Evolutionary conservation across 1,284 basidiomycete species (phyloP).

Genomic region (Ganoderma boninense): DNA sequence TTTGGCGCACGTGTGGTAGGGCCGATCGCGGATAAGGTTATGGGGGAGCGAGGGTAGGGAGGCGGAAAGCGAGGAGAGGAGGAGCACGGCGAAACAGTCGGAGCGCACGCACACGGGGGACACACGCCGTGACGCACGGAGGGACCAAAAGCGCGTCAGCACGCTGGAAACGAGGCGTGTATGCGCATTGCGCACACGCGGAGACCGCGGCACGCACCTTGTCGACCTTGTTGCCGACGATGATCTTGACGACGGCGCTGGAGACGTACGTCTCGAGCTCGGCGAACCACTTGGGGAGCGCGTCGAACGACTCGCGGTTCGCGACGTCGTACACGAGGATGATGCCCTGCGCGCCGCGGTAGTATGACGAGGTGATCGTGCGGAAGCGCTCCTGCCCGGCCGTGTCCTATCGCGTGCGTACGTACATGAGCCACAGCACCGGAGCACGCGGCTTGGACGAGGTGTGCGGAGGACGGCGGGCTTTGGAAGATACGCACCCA

Average conservation of each 20-base stretch:
- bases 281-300: constrained; percentile 91
- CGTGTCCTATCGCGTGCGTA: constrained; percentile 73
- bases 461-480: constrained; percentile 6
- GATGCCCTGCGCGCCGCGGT: constrained; percentile 93
- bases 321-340: constrained; percentile 97
- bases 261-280: constrained; percentile 96
- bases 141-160: background rate
- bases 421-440: background rate
- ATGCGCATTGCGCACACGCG: background rate
- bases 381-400: constrained; percentile 92
- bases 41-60: background rate
- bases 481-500: constrained; percentile 60
- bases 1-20: constrained; percentile 1
- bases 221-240: constrained; percentile 97
- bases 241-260: constrained; percentile 90
- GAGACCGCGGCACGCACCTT: constrained; percentile 61
- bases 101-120: background rate
- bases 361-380: constrained; percentile 92
- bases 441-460: background rate
- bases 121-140: background rate
- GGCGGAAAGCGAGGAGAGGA: background rate
- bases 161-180: background rate
- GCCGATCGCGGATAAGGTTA: background rate
- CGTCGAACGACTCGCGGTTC: constrained; percentile 90
- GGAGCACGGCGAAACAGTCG: background rate